Percentiles rank a stretch among this genome's conserved stretches.
phyloP scores from a whole-genome alignment of 2,329 filamentous ascomycete genomes.

The Stylonectria norvegica region DNA sequence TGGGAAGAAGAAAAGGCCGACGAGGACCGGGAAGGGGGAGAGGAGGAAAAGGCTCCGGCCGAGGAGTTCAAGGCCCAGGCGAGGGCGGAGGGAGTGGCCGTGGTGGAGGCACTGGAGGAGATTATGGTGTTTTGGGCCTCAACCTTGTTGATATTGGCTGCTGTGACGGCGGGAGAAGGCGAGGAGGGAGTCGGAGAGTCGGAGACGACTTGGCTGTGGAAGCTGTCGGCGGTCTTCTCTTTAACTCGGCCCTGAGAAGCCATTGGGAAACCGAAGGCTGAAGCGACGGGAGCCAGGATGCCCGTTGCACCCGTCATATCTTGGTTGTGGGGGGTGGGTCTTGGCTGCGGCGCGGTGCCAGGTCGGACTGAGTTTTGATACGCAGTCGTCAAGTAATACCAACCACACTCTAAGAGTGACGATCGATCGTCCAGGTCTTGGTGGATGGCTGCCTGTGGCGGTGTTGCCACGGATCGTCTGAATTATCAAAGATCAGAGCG shows the following conservation, averaged over 20 bases:
- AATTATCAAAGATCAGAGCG: too few species aligned
- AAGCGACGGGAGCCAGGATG: constrained; percentile 31
- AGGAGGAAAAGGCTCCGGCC: not conserved
- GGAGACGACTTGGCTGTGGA: constrained; percentile 10
- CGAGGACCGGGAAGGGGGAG: constrained; percentile 7
- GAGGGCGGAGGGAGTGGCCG: constrained; percentile 11
- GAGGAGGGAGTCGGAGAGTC: constrained; percentile 9
- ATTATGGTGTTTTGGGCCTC: too few species aligned
- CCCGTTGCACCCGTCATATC: constrained; percentile 30
- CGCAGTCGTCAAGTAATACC: constrained; percentile 9
- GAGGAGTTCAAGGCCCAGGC: constrained; percentile 4
- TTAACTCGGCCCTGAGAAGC: constrained; percentile 24
- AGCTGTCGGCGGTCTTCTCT: constrained; percentile 7
- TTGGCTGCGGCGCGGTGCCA: too few species aligned
- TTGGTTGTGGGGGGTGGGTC: constrained; percentile 6
- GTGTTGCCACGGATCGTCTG: too few species aligned
- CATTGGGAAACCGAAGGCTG: constrained; percentile 34
- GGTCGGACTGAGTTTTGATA: too few species aligned
- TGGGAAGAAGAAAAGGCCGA: not conserved
- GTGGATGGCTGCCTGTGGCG: too few species aligned
- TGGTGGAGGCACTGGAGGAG: constrained; percentile 1
- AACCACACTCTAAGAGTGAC: constrained; percentile 8
- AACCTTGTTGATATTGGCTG: too few species aligned
- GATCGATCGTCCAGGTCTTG: constrained; percentile 1
- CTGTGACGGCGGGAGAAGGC: too few species aligned